A percentile compares a stretch with the other conserved stretches of the same genome.
Conservation (phyloP, 306 rosid species). For the Elaeagnus macrophylla region DNA sequence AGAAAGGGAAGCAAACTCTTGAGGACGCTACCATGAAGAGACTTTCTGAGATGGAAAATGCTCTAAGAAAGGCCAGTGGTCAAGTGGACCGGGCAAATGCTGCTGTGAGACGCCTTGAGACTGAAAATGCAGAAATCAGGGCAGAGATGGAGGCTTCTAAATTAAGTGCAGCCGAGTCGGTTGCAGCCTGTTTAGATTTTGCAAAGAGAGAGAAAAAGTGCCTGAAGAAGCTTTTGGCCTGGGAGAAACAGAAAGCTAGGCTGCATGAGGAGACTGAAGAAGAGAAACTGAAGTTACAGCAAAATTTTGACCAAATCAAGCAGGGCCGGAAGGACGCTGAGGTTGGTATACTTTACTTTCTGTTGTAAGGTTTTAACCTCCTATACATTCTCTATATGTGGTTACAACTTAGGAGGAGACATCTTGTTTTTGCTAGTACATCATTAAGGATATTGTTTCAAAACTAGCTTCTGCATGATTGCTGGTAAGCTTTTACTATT, state of each 20-base stretch:
- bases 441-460: too few species aligned
- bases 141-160: conserved; percentile 99
- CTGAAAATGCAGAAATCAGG: conserved; percentile 85
- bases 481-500: too few species aligned
- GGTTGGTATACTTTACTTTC: conserved; percentile 34
- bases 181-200: conserved; percentile 65
- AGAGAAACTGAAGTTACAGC: conserved; percentile 61
- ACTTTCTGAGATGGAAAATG: conserved; percentile 90
- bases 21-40: conserved; percentile 90
- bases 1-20: conserved; percentile 75
- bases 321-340: conserved; percentile 62
- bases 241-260: conserved; percentile 89
- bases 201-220: conserved; percentile 84
- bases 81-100: conserved; percentile 91
- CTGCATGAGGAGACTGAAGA: conserved; percentile 64
- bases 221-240: conserved; percentile 72
- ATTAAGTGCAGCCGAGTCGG: conserved; percentile 89
- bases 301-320: conserved; percentile 40
- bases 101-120: conserved; percentile 73
- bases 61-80: conserved; percentile 83
- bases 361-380: conserved; percentile 8
- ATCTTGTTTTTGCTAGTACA: background rate
- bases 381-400: background rate
- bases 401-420: background rate
- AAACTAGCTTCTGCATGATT: too few species aligned